These are phyloP conservation scores for Conringia planisiliqua DNA, from an alignment of 345 rosid species.

Conservation along the genomic window DNA sequence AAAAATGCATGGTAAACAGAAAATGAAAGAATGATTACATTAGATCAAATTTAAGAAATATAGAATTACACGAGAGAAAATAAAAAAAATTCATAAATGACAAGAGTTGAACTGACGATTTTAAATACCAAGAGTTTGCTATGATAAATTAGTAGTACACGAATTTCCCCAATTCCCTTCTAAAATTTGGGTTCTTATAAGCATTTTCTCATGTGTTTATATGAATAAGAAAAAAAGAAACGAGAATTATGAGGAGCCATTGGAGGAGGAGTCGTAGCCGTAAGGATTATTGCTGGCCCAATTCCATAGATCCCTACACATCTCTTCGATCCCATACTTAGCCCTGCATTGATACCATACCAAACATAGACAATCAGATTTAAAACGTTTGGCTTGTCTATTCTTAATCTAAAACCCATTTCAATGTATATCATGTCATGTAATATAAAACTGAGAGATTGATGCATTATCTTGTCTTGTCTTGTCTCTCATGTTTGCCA, in stretches of 20 bases:
- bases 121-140: background rate
- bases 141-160: conserved; percentile 12
- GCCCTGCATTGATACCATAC: conserved; percentile 52
- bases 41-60: background rate
- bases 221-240: background rate
- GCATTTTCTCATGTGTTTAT: background rate
- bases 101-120: background rate
- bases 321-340: conserved; percentile 71
- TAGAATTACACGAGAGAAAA: background rate
- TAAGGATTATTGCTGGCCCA: conserved; percentile 97
- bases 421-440: background rate
- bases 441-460: background rate
- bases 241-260: conserved; percentile 16
- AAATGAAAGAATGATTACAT: background rate
- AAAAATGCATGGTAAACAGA: background rate
- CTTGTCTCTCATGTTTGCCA: background rate
- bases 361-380: background rate
- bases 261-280: conserved; percentile 57
- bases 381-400: background rate
- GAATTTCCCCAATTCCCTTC: background rate
- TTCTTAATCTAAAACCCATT: background rate
- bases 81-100: background rate
- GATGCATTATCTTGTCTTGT: background rate
- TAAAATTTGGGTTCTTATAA: conserved; percentile 10
- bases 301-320: conserved; percentile 95